Conservation (phyloP, 352 stramenopile species). For the Phytophthora megakarya region DNA sequence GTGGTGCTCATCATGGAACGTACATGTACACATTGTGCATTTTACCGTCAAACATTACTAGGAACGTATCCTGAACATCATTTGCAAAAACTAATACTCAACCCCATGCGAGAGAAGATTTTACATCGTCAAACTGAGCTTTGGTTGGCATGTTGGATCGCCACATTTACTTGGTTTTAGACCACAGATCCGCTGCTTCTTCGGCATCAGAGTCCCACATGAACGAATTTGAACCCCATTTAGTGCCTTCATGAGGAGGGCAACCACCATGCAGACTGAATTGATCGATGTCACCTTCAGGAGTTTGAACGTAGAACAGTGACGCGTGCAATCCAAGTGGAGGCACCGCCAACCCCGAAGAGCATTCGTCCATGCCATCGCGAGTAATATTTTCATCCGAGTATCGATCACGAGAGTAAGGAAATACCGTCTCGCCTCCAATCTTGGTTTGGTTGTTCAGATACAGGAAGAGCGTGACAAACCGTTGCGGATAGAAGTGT, state of each 20-base stretch:
- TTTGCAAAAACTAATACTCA: too few relatives aligned
- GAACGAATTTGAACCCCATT: slow-evolving; percentile 88
- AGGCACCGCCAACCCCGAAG: slow-evolving; percentile 71
- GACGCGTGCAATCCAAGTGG: slow-evolving; percentile 72
- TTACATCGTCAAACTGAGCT: too few relatives aligned
- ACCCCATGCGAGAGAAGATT: too few relatives aligned
- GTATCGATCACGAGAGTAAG: slow-evolving; percentile 79
- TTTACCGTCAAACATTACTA: too few relatives aligned
- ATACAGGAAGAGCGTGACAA: slow-evolving; percentile 97
- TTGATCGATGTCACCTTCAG: slow-evolving; percentile 68
- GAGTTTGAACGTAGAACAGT: slow-evolving; percentile 87
- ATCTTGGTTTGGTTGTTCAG: slow-evolving; percentile 94
- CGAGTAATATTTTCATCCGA: slow-evolving; percentile 73
- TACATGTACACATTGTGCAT: too few relatives aligned
- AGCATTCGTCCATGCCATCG: slow-evolving; percentile 84
- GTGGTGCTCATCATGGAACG: too few relatives aligned
- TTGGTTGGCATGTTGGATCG: too few relatives aligned
- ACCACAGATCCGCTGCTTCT: slow-evolving; percentile 82
- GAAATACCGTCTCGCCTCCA: slow-evolving; percentile 98
- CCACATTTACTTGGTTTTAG: slow-evolving; percentile 71
- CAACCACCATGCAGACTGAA: slow-evolving; percentile 86
- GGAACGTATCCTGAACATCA: too few relatives aligned
- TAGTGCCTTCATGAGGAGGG: slow-evolving; percentile 84
- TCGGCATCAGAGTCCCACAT: slow-evolving; percentile 87
- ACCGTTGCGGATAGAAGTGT: slow-evolving; percentile 93